Conservation (phyloP, 2,329 filamentous ascomycete species). For the Beauveria scarabaeidicola region DNA sequence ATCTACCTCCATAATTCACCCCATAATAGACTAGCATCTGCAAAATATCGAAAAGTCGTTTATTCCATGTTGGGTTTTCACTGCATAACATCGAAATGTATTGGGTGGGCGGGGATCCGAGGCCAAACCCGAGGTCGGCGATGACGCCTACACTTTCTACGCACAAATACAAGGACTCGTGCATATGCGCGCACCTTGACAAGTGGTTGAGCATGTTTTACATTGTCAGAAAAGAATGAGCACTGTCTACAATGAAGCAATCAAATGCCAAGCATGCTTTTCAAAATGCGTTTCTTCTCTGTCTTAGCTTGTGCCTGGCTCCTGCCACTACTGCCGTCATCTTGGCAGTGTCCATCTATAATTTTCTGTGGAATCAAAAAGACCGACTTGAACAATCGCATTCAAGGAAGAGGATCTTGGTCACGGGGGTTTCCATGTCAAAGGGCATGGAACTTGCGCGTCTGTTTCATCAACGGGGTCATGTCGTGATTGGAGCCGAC, state of each 20-base stretch:
- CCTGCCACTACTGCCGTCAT: constrained; percentile 39
- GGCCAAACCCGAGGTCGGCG: not conserved
- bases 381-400: not conserved
- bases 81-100: not conserved
- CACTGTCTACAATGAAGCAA: not conserved
- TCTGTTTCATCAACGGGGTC: constrained; percentile 53
- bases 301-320: constrained; percentile 31
- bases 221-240: not conserved
- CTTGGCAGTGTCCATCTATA: constrained; percentile 22
- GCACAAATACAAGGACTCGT: not conserved
- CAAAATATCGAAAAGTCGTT: not conserved
- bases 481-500: constrained; percentile 66
- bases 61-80: not conserved
- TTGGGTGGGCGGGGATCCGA: not conserved
- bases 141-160: not conserved
- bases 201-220: not conserved
- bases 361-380: not conserved
- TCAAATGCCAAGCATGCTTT: constrained; percentile 11
- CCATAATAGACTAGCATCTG: not conserved
- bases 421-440: constrained; percentile 65
- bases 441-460: constrained; percentile 62
- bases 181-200: not conserved
- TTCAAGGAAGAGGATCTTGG: constrained; percentile 44
- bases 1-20: not conserved
- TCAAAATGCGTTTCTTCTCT: constrained; percentile 18